These are phyloP conservation scores for Coleophoma eucalyptorum DNA, from an alignment of 2,329 filamentous ascomycete genomes.

Conservation along the genomic window DNA sequence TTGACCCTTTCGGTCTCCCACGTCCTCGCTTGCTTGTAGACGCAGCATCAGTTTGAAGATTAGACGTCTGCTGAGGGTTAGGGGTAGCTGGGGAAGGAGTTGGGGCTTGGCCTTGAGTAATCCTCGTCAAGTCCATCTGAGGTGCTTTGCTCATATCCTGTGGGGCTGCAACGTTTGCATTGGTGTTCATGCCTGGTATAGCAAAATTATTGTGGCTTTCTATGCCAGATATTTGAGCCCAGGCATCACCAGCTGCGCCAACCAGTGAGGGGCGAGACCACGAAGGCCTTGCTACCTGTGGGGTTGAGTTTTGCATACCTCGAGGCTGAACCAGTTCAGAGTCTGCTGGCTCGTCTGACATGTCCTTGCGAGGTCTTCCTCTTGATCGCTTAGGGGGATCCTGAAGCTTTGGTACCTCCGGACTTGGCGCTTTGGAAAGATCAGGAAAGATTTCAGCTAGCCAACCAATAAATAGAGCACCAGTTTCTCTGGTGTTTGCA, in stretches of 20 bases:
- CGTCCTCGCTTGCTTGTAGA: slow-evolving; percentile 25
- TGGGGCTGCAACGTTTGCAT: not conserved
- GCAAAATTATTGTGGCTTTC: too few relatives aligned
- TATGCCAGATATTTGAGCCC: not conserved
- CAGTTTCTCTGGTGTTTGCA: slow-evolving; percentile 50
- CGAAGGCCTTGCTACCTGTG: not conserved
- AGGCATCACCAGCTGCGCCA: not conserved
- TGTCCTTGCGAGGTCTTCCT: slow-evolving; percentile 14
- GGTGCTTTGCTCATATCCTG: not conserved
- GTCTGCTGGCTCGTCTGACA: slow-evolving; percentile 14
- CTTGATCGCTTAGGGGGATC: slow-evolving; percentile 1
- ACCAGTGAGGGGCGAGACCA: not conserved
- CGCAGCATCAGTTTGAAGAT: not conserved
- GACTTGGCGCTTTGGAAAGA: slow-evolving; percentile 13
- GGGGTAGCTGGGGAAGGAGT: not conserved
- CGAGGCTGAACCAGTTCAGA: not conserved
- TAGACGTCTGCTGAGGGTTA: too few relatives aligned
- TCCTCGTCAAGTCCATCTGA: not conserved
- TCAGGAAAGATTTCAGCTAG: slow-evolving; percentile 58
- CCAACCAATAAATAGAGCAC: slow-evolving; percentile 57
- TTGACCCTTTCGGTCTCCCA: slow-evolving; percentile 49
- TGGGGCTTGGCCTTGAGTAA: not conserved
- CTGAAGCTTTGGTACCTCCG: slow-evolving; percentile 12
- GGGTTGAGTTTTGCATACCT: not conserved
- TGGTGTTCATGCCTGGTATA: too few relatives aligned